Conservation (phyloP, 148 eudicot species). For the Amaranthus cruentus region DNA sequence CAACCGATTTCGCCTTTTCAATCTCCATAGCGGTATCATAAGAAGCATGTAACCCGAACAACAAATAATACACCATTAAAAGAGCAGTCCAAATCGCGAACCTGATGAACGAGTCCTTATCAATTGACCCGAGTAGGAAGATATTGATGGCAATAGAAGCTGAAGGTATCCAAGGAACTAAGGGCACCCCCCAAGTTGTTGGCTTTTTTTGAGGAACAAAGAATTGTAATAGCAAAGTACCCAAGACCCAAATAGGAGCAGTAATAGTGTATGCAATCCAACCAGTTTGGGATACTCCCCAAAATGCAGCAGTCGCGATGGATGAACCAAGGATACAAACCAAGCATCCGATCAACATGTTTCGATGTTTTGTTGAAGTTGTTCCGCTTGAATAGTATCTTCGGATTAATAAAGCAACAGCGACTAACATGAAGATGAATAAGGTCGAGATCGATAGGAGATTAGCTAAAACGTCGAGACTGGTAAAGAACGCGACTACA, state of each 20-base stretch:
- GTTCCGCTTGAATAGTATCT: constrained; percentile 43
- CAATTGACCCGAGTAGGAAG: constrained; percentile 10
- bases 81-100: constrained; percentile 47
- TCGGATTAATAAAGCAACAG: constrained; percentile 43
- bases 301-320: constrained; percentile 29
- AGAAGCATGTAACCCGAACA: constrained; percentile 53
- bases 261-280: constrained; percentile 42
- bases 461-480: constrained; percentile 36
- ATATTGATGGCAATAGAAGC: constrained; percentile 41
- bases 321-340: constrained; percentile 40
- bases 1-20: neutral
- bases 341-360: constrained; percentile 40
- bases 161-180: constrained; percentile 70
- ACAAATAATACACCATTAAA: constrained; percentile 46
- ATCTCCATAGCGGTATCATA: constrained; percentile 49
- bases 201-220: constrained; percentile 38
- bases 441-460: constrained; percentile 59
- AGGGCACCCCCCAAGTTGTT: constrained; percentile 56
- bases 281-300: constrained; percentile 34
- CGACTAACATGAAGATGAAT: constrained; percentile 45
- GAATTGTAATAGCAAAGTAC: constrained; percentile 32
- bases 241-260: constrained; percentile 40
- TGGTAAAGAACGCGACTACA: constrained; percentile 41
- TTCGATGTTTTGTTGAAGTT: constrained; percentile 35
- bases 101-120: constrained; percentile 38